Evolutionary conservation across 371 early-diverging fungal genomes (phyloP).

Genomic region (Globomyces sp.): DNA sequence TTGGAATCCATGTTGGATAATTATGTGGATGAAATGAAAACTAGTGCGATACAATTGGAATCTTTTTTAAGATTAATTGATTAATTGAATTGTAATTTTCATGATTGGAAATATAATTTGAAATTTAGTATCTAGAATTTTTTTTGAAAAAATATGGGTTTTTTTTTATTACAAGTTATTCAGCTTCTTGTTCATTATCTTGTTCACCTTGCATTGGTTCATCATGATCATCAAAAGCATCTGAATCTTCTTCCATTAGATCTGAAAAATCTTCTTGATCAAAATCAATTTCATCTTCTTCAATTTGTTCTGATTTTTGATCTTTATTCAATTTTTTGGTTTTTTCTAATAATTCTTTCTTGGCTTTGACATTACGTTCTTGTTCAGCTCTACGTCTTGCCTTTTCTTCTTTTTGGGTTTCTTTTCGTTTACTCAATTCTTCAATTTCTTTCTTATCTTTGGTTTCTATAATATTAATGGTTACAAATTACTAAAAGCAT

Average conservation of each 20-base stretch:
- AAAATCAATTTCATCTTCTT: constrained; percentile 42
- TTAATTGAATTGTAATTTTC: no score
- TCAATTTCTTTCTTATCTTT: constrained; percentile 24
- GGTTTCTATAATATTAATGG: constrained; percentile 6
- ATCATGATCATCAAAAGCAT: constrained; percentile 18
- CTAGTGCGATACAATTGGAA: no score
- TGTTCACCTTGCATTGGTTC: not conserved
- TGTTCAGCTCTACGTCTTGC: constrained; percentile 73
- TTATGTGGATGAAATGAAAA: constrained; percentile 10
- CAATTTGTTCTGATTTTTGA: constrained; percentile 27
- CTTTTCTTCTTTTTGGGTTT: constrained; percentile 59
- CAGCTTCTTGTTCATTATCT: constrained; percentile 13
- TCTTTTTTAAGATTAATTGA: not conserved
- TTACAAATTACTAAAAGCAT: constrained; percentile 36
- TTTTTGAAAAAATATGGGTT: no score
- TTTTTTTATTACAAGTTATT: not conserved
- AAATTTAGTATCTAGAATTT: no score
- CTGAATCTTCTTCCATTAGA: constrained; percentile 26
- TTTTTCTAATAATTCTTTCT: constrained; percentile 60
- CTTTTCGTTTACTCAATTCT: constrained; percentile 48
- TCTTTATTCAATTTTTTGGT: constrained; percentile 37
- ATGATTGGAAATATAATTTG: no score
- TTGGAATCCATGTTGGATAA: constrained; percentile 14
- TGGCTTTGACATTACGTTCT: constrained; percentile 76
- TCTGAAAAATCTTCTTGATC: constrained; percentile 45